Conservation (phyloP, 202 grass and related monocot genomes). For the Carex sylvatica region DNA sequence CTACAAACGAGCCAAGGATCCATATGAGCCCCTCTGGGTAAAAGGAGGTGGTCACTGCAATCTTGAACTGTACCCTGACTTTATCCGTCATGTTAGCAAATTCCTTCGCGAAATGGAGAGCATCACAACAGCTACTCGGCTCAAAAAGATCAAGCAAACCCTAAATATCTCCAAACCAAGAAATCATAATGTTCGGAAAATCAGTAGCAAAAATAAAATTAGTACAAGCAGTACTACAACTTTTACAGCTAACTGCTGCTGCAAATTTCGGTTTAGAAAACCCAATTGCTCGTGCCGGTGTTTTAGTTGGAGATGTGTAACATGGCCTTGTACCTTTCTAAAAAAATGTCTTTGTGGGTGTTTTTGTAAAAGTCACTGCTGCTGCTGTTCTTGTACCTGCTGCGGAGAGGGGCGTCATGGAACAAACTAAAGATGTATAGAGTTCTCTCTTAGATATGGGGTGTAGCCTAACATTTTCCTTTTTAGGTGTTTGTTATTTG, state of each 20-base stretch:
- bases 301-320: slow-evolving; percentile 34
- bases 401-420: slow-evolving; percentile 15
- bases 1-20: slow-evolving; percentile 81
- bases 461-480: slow-evolving; percentile 29
- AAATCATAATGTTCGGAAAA: slow-evolving; percentile 10
- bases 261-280: slow-evolving; percentile 62
- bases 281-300: slow-evolving; percentile 55
- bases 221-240: slow-evolving; percentile 58
- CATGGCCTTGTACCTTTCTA: slow-evolving; percentile 35
- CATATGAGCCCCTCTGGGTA: slow-evolving; percentile 94
- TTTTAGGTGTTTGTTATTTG: slow-evolving; percentile 7
- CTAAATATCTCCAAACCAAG: slow-evolving; percentile 36
- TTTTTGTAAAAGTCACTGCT: slow-evolving; percentile 10
- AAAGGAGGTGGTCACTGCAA: slow-evolving; percentile 98
- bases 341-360: slow-evolving; percentile 23
- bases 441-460: slow-evolving; percentile 4
- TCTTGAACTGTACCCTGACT: slow-evolving; percentile 93
- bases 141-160: slow-evolving; percentile 78
- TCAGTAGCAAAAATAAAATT: not conserved
- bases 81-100: slow-evolving; percentile 79
- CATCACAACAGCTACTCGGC: slow-evolving; percentile 56
- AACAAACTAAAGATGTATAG: slow-evolving; percentile 19
- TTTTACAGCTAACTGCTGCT: slow-evolving; percentile 93
- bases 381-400: slow-evolving; percentile 24
- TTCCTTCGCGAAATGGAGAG: slow-evolving; percentile 87